Percentiles rank a stretch among this genome's conserved stretches.
Conservation (phyloP, 768 basidiomycete species). For the Phlebiopsis flavidoalba region DNA sequence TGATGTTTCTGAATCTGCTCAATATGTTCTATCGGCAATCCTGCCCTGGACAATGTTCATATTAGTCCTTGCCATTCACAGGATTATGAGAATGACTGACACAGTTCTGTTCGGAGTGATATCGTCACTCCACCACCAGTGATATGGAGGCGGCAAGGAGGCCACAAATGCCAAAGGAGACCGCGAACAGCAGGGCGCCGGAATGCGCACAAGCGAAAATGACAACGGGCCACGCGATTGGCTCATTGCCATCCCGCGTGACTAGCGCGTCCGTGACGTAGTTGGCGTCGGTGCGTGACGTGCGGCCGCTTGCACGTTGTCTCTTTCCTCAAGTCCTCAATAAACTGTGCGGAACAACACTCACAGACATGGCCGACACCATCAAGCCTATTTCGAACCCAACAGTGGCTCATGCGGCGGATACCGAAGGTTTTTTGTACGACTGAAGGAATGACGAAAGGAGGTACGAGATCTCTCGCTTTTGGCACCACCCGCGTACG, state of each 20-base stretch:
- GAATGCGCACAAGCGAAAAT: not conserved
- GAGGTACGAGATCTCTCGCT: slow-evolving; percentile 67
- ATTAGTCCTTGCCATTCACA: not conserved
- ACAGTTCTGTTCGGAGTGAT: not conserved
- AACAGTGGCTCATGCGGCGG: slow-evolving; percentile 38
- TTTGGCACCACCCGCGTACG: slow-evolving; percentile 57
- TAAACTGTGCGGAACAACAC: not conserved
- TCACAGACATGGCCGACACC: slow-evolving; percentile 18
- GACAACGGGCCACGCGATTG: not conserved
- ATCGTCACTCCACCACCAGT: not conserved
- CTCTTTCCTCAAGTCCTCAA: not conserved
- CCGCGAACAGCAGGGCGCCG: slow-evolving; percentile 2
- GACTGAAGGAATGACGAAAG: slow-evolving; percentile 59
- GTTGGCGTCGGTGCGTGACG: not conserved
- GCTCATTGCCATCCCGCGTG: slow-evolving; percentile 2
- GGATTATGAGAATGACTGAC: not conserved
- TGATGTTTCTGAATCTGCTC: slow-evolving; percentile 23
- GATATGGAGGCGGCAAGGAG: not conserved
- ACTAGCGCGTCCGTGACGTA: slow-evolving; percentile 4
- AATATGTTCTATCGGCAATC: slow-evolving; percentile 13
- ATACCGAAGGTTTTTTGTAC: slow-evolving; percentile 64
- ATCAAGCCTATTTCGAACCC: slow-evolving; percentile 18
- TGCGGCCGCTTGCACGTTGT: not conserved
- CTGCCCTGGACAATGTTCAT: slow-evolving; percentile 18
- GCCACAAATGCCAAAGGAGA: not conserved